These are phyloP conservation scores for Fusarium metavorans DNA, from an alignment of 2,329 filamentous ascomycete genomes.

Conservation along the genomic window DNA sequence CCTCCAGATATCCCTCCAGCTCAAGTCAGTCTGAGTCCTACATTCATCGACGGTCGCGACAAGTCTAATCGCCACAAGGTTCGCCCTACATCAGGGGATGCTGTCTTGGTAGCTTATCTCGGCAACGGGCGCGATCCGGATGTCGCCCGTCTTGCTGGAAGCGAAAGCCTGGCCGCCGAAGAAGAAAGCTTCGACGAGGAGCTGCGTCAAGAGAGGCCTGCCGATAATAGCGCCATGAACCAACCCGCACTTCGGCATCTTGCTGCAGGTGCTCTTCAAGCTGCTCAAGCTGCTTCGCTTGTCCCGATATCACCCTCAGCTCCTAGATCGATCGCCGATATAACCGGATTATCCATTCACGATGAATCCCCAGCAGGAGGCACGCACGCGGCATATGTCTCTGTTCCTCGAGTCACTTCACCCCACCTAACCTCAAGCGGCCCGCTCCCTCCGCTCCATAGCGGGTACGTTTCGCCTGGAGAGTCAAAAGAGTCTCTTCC, in stretches of 20 bases:
- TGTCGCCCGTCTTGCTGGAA: constrained; percentile 69
- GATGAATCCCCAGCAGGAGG: constrained; percentile 44
- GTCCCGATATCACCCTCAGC: constrained; percentile 20
- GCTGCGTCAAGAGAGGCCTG: constrained; percentile 21
- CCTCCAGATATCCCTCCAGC: constrained; percentile 52
- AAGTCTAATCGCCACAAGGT: constrained; percentile 66
- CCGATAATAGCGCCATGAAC: constrained; percentile 33
- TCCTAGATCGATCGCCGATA: constrained; percentile 43
- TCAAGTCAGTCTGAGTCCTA: constrained; percentile 51
- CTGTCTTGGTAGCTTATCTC: constrained; percentile 75
- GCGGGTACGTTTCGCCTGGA: constrained; percentile 51
- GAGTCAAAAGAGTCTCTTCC: constrained; percentile 54
- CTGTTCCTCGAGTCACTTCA: constrained; percentile 32
- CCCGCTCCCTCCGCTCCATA: constrained; percentile 53
- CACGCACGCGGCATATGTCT: constrained; percentile 19
- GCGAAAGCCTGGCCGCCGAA: constrained; percentile 63
- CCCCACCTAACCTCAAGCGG: constrained; percentile 41
- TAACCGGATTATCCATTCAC: constrained; percentile 50
- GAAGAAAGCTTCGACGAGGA: constrained; percentile 46
- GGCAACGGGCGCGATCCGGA: constrained; percentile 73
- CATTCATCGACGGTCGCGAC: constrained; percentile 55
- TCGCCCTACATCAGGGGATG: constrained; percentile 70
- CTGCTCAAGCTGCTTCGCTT: constrained; percentile 43
- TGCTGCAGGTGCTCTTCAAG: constrained; percentile 50
- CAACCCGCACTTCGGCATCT: constrained; percentile 46